phyloP scores from a whole-genome alignment of 2,329 filamentous ascomycete species.

The Alternaria ventricosa region DNA sequence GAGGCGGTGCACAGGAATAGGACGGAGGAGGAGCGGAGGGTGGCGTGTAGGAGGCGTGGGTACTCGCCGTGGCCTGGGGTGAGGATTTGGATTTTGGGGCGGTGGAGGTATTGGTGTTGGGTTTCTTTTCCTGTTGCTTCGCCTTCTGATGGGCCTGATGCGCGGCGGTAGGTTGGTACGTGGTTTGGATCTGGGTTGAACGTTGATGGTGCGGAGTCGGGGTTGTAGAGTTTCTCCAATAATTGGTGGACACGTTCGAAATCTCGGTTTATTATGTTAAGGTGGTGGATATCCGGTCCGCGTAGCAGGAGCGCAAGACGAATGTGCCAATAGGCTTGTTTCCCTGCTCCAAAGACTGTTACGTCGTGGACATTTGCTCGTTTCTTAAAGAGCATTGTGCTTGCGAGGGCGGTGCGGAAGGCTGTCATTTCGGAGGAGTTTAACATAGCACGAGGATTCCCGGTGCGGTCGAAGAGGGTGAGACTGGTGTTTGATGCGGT shows the following conservation, averaged over 20 bases:
- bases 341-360: conserved; percentile 84
- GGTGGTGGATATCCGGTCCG: conserved; percentile 71
- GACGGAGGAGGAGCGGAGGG: conserved; percentile 75
- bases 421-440: conserved; percentile 73
- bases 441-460: conserved; percentile 66
- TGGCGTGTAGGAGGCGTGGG: conserved; percentile 70
- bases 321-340: conserved; percentile 94
- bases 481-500: conserved; percentile 58
- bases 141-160: neutral
- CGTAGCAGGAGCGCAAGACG: conserved; percentile 80
- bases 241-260: conserved; percentile 65
- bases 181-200: conserved; percentile 18
- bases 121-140: neutral
- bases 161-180: conserved; percentile 21
- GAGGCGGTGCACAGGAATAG: conserved; percentile 91
- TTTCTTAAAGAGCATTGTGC: conserved; percentile 66
- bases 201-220: conserved; percentile 42
- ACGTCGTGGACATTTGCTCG: conserved; percentile 76
- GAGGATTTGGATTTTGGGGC: conserved; percentile 69
- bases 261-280: conserved; percentile 82
- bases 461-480: conserved; percentile 64
- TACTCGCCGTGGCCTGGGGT: conserved; percentile 76
- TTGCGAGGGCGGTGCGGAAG: conserved; percentile 70
- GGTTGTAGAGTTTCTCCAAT: conserved; percentile 62
- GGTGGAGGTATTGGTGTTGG: conserved; percentile 22